Evolutionary conservation across 2,329 filamentous ascomycete genomes (phyloP), one percentile per base, ranked within the genome.

Genomic region (Aureobasidium sp.): DNA sequence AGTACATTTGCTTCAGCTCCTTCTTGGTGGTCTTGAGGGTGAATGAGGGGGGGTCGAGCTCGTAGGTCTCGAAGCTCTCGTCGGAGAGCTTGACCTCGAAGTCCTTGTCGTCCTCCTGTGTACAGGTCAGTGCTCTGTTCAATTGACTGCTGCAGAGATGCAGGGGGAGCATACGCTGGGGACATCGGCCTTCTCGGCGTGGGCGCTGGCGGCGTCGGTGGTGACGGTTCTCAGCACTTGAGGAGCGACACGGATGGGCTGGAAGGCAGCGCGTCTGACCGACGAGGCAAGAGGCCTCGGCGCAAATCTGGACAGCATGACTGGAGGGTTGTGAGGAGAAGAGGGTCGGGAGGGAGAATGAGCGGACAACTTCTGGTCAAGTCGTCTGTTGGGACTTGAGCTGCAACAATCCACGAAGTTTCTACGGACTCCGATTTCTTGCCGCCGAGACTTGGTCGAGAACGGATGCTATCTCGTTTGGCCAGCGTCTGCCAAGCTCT

Each of bases 11-110:
- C 86, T 96, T 97, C 76, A 99, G 82, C 81, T 97, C 90, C 80
- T 90, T 91, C 87, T 99, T 99, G 73, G 93, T 97, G 67, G 91
- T 90, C 72, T 95, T 82, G 70, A 99, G 81, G 66, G 90, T 92
- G 83, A 97, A 97, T 63, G 91, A 82, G 68, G 94, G 94, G 70
- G 93, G 92, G 80, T 99, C 94, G 75, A 99, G 85, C 82, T 97
- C 91, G 81, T 97, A 99, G 63, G 94, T 97, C 85, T 99, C 94
- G 81, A 97, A 99, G 81, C 90, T 93, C 88, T 97, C 93, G 76
- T 97, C 91, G 76, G 91, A 96, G 76, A 99, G 88, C 73, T 86
- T 88, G 75, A 99, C 85, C 72, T 88, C 85, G 82, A 99, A 97
- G 68, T 86, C 85, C 83, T 96, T 89, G 73, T 97, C 91, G 77